Conservation (phyloP, 495 filamentous ascomycete species). For the Cercophora scortea region DNA sequence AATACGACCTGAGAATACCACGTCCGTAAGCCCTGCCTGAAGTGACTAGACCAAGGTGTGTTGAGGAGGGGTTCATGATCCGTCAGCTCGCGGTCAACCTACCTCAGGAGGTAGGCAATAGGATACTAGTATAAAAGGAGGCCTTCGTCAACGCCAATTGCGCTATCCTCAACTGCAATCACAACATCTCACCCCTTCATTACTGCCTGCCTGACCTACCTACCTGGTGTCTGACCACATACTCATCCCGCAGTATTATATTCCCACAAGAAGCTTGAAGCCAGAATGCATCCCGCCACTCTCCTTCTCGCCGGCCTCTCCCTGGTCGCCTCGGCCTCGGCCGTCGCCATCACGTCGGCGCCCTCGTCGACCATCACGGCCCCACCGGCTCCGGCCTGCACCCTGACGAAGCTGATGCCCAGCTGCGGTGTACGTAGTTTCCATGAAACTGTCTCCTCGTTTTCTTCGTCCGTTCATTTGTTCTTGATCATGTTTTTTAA, state of each 20-base stretch:
- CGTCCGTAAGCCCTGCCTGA: too few species aligned
- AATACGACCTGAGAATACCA: too few species aligned
- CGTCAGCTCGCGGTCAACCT: too few species aligned
- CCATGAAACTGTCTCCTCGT: neutral
- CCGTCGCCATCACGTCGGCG: neutral
- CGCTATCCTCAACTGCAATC: neutral
- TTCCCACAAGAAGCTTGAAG: neutral
- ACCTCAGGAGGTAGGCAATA: too few species aligned
- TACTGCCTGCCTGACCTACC: too few species aligned
- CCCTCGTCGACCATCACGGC: neutral
- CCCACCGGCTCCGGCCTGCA: neutral
- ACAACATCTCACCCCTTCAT: neutral
- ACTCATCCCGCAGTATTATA: too few species aligned
- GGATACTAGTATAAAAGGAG: too few species aligned
- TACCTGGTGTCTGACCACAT: too few species aligned
- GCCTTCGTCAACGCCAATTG: neutral
- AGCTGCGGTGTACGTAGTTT: constrained; percentile 3
- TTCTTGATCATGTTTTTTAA: neutral
- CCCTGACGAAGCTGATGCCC: constrained; percentile 4
- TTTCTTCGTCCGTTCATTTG: neutral
- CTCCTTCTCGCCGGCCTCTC: constrained; percentile 1
- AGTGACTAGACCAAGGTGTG: too few species aligned
- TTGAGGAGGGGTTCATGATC: too few species aligned
- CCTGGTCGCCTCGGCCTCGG: neutral
- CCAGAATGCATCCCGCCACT: neutral